These are phyloP conservation scores for Boletellus ananiceps DNA, from an alignment of 768 basidiomycete species.

Conservation along the genomic window DNA sequence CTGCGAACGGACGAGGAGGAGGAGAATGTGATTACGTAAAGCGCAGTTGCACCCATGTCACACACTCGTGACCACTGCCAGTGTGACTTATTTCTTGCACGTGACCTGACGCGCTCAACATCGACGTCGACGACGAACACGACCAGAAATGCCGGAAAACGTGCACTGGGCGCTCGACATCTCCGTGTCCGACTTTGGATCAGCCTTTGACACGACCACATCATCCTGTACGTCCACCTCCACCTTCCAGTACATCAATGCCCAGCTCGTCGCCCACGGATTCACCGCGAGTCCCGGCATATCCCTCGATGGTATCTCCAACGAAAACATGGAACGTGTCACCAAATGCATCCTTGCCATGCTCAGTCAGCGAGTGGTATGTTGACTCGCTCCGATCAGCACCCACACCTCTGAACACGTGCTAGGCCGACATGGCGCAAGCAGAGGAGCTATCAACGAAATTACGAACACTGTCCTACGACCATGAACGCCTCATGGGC, in stretches of 20 bases:
- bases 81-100: constrained; percentile 17
- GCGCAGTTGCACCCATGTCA: constrained; percentile 18
- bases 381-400: constrained; percentile 25
- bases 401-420: constrained; percentile 15
- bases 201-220: constrained; percentile 43
- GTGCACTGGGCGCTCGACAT: constrained; percentile 51
- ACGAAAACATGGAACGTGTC: constrained; percentile 49
- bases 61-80: constrained; percentile 4
- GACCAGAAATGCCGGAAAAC: constrained; percentile 38
- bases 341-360: constrained; percentile 75
- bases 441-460: constrained; percentile 74
- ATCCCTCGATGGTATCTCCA: constrained; percentile 59
- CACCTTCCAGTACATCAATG: constrained; percentile 73
- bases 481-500: constrained; percentile 67
- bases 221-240: constrained; percentile 49
- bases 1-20: constrained; percentile 13
- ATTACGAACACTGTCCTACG: constrained; percentile 72
- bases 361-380: constrained; percentile 72
- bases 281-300: constrained; percentile 62
- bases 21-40: constrained; percentile 24
- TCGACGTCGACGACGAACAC: constrained; percentile 8
- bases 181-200: constrained; percentile 41
- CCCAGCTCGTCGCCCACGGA: constrained; percentile 80
- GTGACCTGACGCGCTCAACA: constrained; percentile 30
- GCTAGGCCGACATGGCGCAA: constrained; percentile 69